Percentiles rank a stretch among this genome's conserved stretches.
Conservation (phyloP, 2,329 filamentous ascomycete species). For the Madurella fahalii region DNA sequence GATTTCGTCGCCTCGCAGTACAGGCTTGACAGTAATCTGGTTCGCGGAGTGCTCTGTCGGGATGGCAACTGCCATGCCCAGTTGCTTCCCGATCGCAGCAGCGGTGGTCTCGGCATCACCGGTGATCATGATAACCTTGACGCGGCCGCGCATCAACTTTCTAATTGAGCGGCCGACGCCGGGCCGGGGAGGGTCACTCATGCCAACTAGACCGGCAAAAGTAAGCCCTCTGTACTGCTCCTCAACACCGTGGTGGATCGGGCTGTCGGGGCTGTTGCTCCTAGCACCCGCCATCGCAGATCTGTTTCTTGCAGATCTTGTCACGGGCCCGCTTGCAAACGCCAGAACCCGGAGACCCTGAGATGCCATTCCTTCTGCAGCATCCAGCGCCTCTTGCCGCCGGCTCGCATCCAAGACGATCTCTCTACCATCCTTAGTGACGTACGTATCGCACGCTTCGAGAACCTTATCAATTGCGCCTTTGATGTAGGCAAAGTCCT, state of each 20-base stretch:
- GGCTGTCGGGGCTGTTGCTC: constrained; percentile 45
- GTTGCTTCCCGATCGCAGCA: constrained; percentile 84
- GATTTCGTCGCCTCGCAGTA: constrained; percentile 86
- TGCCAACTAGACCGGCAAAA: constrained; percentile 90
- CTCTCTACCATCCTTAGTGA: constrained; percentile 81
- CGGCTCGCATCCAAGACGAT: constrained; percentile 75
- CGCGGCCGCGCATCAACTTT: constrained; percentile 85
- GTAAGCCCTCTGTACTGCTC: constrained; percentile 78
- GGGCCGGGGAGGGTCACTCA: constrained; percentile 92
- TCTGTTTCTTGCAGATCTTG: constrained; percentile 42
- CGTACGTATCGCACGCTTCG: constrained; percentile 82
- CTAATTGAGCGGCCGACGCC: constrained; percentile 87
- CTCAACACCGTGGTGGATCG: constrained; percentile 49
- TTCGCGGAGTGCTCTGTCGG: constrained; percentile 49
- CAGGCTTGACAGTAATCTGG: constrained; percentile 61
- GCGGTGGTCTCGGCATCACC: constrained; percentile 95
- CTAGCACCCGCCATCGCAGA: constrained; percentile 36
- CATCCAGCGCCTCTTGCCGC: constrained; percentile 69
- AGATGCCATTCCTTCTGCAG: constrained; percentile 80
- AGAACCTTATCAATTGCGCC: constrained; percentile 87
- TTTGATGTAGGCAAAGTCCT: constrained; percentile 90
- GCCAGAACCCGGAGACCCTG: constrained; percentile 87
- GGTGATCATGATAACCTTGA: constrained; percentile 98
- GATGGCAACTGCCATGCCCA: constrained; percentile 81
- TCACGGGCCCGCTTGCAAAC: constrained; percentile 79